Evolutionary conservation across 352 stramenopile genomes (phyloP).

Genomic region (Phytophthora vignae): DNA sequence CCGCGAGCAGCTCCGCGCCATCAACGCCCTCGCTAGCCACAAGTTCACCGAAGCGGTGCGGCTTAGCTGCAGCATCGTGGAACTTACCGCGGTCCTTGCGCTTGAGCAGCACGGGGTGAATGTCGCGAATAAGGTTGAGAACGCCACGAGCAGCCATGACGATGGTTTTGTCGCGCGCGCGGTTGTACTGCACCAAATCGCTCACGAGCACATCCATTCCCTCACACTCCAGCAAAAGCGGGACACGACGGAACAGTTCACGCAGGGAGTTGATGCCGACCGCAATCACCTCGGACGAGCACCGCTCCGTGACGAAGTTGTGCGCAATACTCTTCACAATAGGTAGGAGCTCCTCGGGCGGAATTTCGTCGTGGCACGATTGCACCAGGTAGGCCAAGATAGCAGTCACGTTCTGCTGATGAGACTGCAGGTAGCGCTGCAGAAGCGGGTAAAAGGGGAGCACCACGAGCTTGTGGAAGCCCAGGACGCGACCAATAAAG

Average conservation of each 20-base stretch:
- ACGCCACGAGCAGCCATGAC: constrained; percentile 96
- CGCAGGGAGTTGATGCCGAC: constrained; percentile 98
- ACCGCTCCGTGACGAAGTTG: constrained; percentile 98
- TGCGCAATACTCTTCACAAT: constrained; percentile 98
- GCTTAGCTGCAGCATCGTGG: constrained; percentile 83
- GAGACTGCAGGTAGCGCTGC: constrained; percentile 92
- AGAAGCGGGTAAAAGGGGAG: constrained; percentile 97
- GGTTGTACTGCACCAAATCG: constrained; percentile 97
- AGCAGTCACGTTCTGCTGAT: constrained; percentile 92
- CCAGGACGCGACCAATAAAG: constrained; percentile 96
- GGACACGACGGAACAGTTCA: constrained; percentile 95
- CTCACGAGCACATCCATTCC: constrained; percentile 90
- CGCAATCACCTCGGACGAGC: constrained; percentile 96
- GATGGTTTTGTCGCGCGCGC: constrained; percentile 96
- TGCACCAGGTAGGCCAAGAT: constrained; percentile 98
- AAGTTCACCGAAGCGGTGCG: constrained; percentile 92
- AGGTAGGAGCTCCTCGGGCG: constrained; percentile 96
- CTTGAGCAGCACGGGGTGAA: constrained; percentile 96
- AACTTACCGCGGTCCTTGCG: constrained; percentile 97
- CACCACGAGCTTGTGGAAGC: constrained; percentile 98
- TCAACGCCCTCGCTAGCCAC: constrained; percentile 94
- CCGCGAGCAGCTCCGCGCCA: constrained; percentile 95
- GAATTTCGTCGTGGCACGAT: constrained; percentile 97
- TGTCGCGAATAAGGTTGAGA: constrained; percentile 97
- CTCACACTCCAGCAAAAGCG: constrained; percentile 94